phyloP scores from a whole-genome alignment of 345 rosid genomes.

The Toxicodendron radicans region DNA sequence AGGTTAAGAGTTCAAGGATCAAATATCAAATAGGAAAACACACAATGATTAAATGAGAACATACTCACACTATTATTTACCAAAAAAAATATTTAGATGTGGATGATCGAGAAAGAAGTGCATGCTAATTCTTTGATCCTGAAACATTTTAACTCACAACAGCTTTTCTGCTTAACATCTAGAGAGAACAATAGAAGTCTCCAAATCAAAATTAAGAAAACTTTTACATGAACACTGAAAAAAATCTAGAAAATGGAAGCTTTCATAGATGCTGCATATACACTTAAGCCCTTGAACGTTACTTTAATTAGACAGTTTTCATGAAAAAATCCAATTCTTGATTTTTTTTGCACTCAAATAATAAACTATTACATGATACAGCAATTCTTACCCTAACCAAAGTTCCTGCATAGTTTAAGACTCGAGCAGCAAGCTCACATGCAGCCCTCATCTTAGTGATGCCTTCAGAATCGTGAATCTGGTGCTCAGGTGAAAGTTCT shows the following conservation, averaged over 20 bases:
- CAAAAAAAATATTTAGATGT: not conserved
- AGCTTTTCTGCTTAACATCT: not conserved
- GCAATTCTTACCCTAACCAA: conserved; percentile 63
- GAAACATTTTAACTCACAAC: not conserved
- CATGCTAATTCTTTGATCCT: not conserved
- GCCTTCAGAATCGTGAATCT: conserved; percentile 75
- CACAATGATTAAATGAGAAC: not conserved
- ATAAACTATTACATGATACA: not conserved
- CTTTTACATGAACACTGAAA: not conserved
- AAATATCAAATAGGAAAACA: conserved; percentile 11
- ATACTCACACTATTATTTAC: not conserved
- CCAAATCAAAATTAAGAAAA: not conserved
- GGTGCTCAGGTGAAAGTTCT: conserved; percentile 59
- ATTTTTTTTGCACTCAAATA: not conserved
- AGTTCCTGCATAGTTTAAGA: conserved; percentile 71
- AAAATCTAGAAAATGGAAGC: not conserved
- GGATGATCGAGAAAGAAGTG: not conserved
- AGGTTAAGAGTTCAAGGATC: not conserved
- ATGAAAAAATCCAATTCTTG: not conserved
- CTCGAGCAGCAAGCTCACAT: conserved; percentile 91
- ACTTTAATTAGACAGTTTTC: not conserved
- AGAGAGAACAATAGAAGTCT: not conserved
- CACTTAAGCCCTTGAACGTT: not conserved
- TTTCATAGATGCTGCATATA: too few relatives aligned
- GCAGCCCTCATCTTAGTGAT: conserved; percentile 78